Evolutionary conservation across 2,329 filamentous ascomycete genomes (phyloP).

Genomic region (Talaromyces sp.): DNA sequence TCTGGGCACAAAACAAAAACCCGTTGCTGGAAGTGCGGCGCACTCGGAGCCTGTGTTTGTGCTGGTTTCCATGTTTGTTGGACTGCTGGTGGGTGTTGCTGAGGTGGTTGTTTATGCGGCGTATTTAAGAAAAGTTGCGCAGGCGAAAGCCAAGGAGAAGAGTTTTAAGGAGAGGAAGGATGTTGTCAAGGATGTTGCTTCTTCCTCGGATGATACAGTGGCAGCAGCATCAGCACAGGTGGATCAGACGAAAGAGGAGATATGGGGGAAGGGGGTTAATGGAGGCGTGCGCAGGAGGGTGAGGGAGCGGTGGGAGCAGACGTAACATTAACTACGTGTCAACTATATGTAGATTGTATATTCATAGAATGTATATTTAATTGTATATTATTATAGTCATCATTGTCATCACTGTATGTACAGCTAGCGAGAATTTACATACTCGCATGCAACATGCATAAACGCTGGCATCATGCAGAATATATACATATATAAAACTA

Average conservation of each 20-base stretch:
- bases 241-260: constrained; percentile 25
- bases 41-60: constrained; percentile 31
- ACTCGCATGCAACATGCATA: background rate
- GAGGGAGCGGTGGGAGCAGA: constrained; percentile 34
- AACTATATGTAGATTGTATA: background rate
- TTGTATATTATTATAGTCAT: background rate
- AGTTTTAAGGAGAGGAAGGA: constrained; percentile 36
- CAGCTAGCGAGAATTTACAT: background rate
- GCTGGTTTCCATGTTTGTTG: constrained; percentile 36
- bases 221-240: background rate
- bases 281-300: constrained; percentile 37
- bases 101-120: constrained; percentile 45
- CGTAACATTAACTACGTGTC: constrained; percentile 1
- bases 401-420: background rate
- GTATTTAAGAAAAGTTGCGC: constrained; percentile 41
- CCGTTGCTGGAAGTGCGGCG: background rate
- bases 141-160: constrained; percentile 35
- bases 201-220: constrained; percentile 14
- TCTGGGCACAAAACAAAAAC: background rate
- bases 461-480: background rate
- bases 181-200: constrained; percentile 17
- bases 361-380: background rate
- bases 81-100: constrained; percentile 41
- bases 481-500: background rate
- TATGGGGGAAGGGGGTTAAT: constrained; percentile 39